These are phyloP conservation scores for Colletotrichum endophyticum DNA, from an alignment of 2,329 filamentous ascomycete species.

Conservation along the genomic window DNA sequence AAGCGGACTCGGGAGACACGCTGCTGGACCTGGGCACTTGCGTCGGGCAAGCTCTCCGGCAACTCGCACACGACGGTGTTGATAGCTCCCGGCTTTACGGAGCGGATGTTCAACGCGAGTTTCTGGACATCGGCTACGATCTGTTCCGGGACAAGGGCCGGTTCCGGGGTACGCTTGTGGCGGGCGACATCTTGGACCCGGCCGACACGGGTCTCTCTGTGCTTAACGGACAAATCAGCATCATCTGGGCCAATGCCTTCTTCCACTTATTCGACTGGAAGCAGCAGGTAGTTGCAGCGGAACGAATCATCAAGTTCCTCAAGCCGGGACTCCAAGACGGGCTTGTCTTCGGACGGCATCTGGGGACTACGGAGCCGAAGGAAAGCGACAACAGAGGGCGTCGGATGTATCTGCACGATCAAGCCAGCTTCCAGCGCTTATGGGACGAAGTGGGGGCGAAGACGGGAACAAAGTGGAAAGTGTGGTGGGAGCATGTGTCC, in stretches of 20 bases:
- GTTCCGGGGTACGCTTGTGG: slow-evolving; percentile 52
- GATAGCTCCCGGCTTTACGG: slow-evolving; percentile 53
- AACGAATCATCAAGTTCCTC: slow-evolving; percentile 49
- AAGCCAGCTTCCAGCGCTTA: slow-evolving; percentile 53
- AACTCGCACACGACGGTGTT: slow-evolving; percentile 55
- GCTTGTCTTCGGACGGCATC: slow-evolving; percentile 57
- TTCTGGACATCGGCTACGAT: slow-evolving; percentile 65
- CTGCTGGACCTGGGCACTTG: slow-evolving; percentile 57
- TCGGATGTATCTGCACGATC: slow-evolving; percentile 49
- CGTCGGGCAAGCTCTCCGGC: slow-evolving; percentile 54
- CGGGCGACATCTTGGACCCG: slow-evolving; percentile 53
- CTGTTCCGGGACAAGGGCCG: slow-evolving; percentile 64
- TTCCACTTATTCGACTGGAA: slow-evolving; percentile 55
- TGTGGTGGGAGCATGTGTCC: slow-evolving; percentile 41
- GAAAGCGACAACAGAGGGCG: slow-evolving; percentile 27
- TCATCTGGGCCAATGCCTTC: slow-evolving; percentile 54
- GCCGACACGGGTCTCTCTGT: slow-evolving; percentile 37
- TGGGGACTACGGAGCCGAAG: slow-evolving; percentile 42
- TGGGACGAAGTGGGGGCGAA: slow-evolving; percentile 58
- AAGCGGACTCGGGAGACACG: slow-evolving; percentile 39
- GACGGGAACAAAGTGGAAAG: slow-evolving; percentile 55
- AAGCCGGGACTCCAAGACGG: slow-evolving; percentile 46
- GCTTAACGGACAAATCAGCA: slow-evolving; percentile 46
- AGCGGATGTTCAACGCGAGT: slow-evolving; percentile 51
- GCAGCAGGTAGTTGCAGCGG: slow-evolving; percentile 49